These are phyloP conservation scores for Talaromyces sp. DNA, from an alignment of 2,329 filamentous ascomycete species.

Conservation along the genomic window DNA sequence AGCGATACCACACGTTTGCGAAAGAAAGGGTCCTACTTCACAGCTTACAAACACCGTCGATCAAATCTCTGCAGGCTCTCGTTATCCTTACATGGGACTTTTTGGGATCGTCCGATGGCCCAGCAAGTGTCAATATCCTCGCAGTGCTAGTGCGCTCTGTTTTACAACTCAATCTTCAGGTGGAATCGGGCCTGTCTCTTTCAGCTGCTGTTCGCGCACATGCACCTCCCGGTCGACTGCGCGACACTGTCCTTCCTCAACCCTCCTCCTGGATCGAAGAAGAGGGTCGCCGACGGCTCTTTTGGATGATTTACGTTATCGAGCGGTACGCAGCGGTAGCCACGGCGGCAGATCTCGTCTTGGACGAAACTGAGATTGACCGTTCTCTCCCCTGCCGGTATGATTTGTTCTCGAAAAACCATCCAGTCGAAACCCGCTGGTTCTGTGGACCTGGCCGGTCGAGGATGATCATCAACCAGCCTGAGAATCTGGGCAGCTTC, in stretches of 20 bases:
- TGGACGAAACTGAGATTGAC: constrained; percentile 86
- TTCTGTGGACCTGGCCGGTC: constrained; percentile 55
- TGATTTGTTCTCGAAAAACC: constrained; percentile 77
- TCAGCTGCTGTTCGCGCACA: constrained; percentile 76
- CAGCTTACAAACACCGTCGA: constrained; percentile 81
- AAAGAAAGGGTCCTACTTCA: constrained; percentile 85
- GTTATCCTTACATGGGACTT: constrained; percentile 83
- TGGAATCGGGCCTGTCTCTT: constrained; percentile 75
- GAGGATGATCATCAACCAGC: constrained; percentile 60
- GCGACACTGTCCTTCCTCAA: constrained; percentile 59
- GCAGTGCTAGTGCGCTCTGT: constrained; percentile 83
- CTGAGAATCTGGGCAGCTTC: constrained; percentile 80
- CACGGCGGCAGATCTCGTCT: constrained; percentile 84
- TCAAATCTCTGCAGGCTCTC: constrained; percentile 79
- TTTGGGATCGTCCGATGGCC: constrained; percentile 80
- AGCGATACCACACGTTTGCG: constrained; percentile 71
- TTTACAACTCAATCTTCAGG: constrained; percentile 78
- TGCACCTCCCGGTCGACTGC: constrained; percentile 79
- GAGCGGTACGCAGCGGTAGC: constrained; percentile 87
- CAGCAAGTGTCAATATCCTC: constrained; percentile 86
- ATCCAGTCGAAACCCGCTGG: constrained; percentile 78
- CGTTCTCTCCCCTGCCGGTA: constrained; percentile 81
- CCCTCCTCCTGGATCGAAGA: constrained; percentile 84
- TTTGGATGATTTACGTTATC: constrained; percentile 91
- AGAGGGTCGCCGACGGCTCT: constrained; percentile 75